Base-by-base conservation (phyloP, 148 eudicot species). In the Heliamphora exappendiculata region DNA sequence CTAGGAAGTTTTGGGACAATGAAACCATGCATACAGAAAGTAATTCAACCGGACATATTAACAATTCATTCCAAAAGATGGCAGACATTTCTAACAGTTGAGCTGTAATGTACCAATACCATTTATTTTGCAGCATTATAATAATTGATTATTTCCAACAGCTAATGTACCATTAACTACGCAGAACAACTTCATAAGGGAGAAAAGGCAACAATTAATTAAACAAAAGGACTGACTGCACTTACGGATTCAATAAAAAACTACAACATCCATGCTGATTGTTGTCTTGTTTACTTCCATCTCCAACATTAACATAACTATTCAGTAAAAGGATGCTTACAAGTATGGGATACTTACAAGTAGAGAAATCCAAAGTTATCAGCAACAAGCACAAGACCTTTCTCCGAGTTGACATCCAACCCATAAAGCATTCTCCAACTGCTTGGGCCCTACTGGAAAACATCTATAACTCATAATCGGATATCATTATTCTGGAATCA, bases 371-470 rank as follows among this genome's bases (percentile, higher is more conserved):
- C 99, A 80, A 84, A 84, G 78, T 85, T 95, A 84, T 95, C 99
- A 55, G 96, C 97, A 84, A 87, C 96, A 75, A 91, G 85, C 79
- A 90, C 88, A 75, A 91, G 82, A 75, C 96, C 88, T 83, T 84
- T 95, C 74, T 93, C 98, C 66, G 87, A 50, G 73, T 95, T 89
- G 34, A 91, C 77, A 83, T 95, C 99, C 88, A 95, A 73, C 51
- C 99, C 99, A 76, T 93, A 95, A 51, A 95, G 90, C 99, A 95
- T 95, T 81, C 81, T 93, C 98, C 98, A 95, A 74, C 76, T 86
- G 81, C 85, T 89, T 24, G 97, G 89, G 17, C 99, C 98, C 99
- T 95, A 75, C 78, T 87, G 67, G 22, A n/a, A 67, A 74, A 44
- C 12, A 67, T 50, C 63, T 37, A 75, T 58, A 13, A 44, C 41